These are phyloP conservation scores for Colletotrichum simmondsii DNA, from an alignment of 2,329 filamentous ascomycete genomes.

Conservation along the genomic window DNA sequence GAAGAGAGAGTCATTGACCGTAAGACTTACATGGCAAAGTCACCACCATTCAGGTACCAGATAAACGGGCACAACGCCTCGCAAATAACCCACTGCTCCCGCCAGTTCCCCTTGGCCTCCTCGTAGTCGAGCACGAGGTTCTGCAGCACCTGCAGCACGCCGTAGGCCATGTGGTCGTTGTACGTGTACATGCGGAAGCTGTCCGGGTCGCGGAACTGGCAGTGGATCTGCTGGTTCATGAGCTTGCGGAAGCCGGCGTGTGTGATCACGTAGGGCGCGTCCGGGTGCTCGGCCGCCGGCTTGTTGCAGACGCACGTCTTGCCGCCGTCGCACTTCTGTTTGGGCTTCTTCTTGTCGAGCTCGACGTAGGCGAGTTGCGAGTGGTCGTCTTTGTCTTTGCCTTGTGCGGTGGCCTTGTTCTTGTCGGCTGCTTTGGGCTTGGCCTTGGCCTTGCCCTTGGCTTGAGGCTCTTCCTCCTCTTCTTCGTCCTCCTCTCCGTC, in stretches of 20 bases:
- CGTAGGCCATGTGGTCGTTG: slow-evolving; percentile 54
- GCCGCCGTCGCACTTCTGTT: slow-evolving; percentile 36
- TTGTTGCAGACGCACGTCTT: slow-evolving; percentile 33
- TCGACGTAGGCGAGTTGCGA: background rate
- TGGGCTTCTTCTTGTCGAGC: background rate
- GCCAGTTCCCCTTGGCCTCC: slow-evolving; percentile 47
- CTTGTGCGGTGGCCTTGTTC: background rate
- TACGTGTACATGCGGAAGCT: slow-evolving; percentile 53
- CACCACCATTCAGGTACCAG: slow-evolving; percentile 19
- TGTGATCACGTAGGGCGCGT: slow-evolving; percentile 31
- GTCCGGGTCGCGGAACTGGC: slow-evolving; percentile 44
- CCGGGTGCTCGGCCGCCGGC: slow-evolving; percentile 34
- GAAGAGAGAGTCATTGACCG: background rate
- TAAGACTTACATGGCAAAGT: slow-evolving; percentile 13
- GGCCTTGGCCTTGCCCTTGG: slow-evolving; percentile 34
- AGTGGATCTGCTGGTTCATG: slow-evolving; percentile 17
- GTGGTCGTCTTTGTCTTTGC: slow-evolving; percentile 31
- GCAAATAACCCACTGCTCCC: slow-evolving; percentile 53
- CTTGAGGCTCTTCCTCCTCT: background rate
- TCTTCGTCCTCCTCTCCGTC: background rate
- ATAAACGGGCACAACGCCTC: slow-evolving; percentile 48
- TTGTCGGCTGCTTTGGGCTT: slow-evolving; percentile 18
- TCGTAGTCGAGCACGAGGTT: slow-evolving; percentile 53
- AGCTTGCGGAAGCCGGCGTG: slow-evolving; percentile 23
- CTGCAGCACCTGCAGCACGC: slow-evolving; percentile 53